These are phyloP conservation scores for Spiromyces aspiralis DNA, from an alignment of 371 early-diverging fungal species.

Conservation along the genomic window DNA sequence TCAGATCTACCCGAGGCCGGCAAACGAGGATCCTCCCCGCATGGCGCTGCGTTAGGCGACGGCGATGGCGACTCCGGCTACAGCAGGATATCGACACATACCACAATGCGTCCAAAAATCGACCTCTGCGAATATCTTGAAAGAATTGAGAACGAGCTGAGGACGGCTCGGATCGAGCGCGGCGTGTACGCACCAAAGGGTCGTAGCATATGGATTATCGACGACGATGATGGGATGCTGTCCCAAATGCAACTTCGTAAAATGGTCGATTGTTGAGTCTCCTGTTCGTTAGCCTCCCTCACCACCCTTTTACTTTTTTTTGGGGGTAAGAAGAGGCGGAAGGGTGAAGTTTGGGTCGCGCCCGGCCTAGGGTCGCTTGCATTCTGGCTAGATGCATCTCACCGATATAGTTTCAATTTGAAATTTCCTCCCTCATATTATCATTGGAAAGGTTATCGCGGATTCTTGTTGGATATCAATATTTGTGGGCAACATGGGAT, in stretches of 20 bases:
- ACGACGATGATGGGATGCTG: conserved; percentile 24
- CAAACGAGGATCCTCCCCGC: background rate
- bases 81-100: background rate
- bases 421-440: no score
- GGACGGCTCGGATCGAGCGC: background rate
- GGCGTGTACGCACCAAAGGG: conserved; percentile 16
- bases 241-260: conserved; percentile 14
- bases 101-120: background rate
- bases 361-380: no score
- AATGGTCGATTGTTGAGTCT: conserved; percentile 4
- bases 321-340: no score
- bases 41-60: background rate
- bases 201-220: conserved; percentile 20
- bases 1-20: background rate
- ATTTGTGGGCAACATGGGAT: no score
- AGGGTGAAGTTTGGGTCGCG: no score
- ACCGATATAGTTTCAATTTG: no score
- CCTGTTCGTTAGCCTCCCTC: no score
- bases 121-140: background rate
- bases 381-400: no score
- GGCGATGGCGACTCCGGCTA: background rate
- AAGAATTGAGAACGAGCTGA: background rate
- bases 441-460: no score
- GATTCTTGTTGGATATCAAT: no score
- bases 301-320: no score